Conservation (phyloP, 2,329 filamentous ascomycete genomes). For the Didymella segeticola region DNA sequence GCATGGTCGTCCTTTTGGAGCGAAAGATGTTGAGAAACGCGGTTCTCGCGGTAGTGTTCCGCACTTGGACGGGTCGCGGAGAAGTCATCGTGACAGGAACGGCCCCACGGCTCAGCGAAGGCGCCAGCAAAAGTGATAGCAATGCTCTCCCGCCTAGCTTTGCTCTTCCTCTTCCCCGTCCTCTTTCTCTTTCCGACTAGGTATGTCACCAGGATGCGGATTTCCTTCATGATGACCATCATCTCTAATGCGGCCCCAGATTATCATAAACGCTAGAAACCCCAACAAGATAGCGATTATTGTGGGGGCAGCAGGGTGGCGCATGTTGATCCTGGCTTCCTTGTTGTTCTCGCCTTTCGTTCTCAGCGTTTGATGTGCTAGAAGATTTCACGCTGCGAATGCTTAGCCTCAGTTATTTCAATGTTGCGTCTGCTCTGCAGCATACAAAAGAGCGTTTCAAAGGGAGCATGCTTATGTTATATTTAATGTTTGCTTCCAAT, state of each 20-base stretch:
- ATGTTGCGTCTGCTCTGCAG: not conserved
- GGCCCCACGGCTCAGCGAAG: not conserved
- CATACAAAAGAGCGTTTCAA: no score
- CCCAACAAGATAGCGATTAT: conserved; percentile 42
- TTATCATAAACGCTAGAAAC: conserved; percentile 36
- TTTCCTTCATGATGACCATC: conserved; percentile 48
- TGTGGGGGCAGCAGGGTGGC: conserved; percentile 45
- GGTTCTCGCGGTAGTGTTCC: not conserved
- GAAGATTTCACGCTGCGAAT: not conserved
- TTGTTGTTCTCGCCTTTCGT: not conserved
- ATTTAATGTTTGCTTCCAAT: not conserved
- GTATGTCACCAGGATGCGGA: conserved; percentile 42
- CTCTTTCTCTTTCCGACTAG: conserved; percentile 28
- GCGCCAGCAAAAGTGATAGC: not conserved
- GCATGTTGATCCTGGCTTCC: conserved; percentile 29
- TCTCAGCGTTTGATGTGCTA: not conserved
- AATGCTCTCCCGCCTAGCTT: not conserved
- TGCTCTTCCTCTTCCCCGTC: not conserved
- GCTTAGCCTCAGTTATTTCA: not conserved
- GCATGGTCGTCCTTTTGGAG: not conserved
- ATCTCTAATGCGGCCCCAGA: conserved; percentile 32
- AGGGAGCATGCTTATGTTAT: not conserved
- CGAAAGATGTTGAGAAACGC: not conserved
- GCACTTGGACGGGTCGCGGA: not conserved
- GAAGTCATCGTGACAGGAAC: not conserved